phyloP scores from a whole-genome alignment of 2,329 filamentous ascomycete species.

The Endoconidiophora polonica region DNA sequence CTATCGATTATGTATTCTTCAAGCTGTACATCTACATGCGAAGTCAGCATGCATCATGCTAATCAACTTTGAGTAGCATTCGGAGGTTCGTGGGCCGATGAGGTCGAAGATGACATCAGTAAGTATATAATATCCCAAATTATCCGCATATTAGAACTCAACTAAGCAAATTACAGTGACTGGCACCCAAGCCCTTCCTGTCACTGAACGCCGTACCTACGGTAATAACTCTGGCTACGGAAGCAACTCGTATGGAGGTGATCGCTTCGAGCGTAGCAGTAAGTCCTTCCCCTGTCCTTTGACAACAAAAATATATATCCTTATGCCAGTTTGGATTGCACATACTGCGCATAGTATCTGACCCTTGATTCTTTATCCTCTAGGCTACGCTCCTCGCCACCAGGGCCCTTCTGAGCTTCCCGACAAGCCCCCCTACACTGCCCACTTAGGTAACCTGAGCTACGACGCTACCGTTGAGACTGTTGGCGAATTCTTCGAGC shows the following conservation, averaged over 20 bases:
- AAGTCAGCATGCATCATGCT: too few relatives aligned
- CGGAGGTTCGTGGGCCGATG: constrained; percentile 85
- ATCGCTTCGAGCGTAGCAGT: constrained; percentile 2
- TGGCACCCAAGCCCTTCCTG: constrained; percentile 42
- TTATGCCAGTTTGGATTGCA: too few relatives aligned
- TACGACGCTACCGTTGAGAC: constrained; percentile 80
- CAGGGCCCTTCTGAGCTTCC: constrained; percentile 58
- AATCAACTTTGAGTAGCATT: constrained; percentile 22
- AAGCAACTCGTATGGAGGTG: constrained; percentile 3
- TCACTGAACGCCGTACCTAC: constrained; percentile 28
- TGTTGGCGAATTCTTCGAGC: constrained; percentile 71
- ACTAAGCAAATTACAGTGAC: constrained; percentile 2
- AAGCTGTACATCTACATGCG: too few relatives aligned
- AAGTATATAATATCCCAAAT: constrained; percentile 26
- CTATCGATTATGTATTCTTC: too few relatives aligned
- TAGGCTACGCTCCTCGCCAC: constrained; percentile 50
- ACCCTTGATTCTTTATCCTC: constrained; percentile 14
- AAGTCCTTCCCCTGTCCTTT: neutral
- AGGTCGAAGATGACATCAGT: constrained; percentile 85
- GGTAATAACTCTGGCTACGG: constrained; percentile 21
- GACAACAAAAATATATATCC: neutral
- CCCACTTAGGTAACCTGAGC: constrained; percentile 88
- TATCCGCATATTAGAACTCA: neutral
- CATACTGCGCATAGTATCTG: neutral
- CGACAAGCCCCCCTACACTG: constrained; percentile 83